These are phyloP conservation scores for Gossypium australe DNA, from an alignment of 345 rosid genomes.

Conservation along the genomic window DNA sequence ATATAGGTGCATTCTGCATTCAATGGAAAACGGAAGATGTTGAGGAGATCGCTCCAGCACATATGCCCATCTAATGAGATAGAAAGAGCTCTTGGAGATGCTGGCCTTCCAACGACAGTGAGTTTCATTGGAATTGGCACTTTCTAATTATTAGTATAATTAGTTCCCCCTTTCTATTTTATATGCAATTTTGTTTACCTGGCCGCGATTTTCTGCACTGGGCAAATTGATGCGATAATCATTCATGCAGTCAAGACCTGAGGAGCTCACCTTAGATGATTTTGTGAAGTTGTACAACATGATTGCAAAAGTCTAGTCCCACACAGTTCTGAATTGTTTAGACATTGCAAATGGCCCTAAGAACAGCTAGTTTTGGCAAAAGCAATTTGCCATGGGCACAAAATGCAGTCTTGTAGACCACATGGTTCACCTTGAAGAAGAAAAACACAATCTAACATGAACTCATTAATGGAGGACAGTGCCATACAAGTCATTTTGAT, in stretches of 20 bases:
- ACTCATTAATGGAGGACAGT: neutral
- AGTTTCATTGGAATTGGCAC: constrained; percentile 18
- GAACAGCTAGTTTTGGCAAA: neutral
- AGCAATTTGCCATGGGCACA: neutral
- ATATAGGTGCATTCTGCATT: constrained; percentile 81
- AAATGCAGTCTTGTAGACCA: neutral
- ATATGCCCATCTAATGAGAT: constrained; percentile 55
- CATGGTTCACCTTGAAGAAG: neutral
- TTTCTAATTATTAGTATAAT: neutral
- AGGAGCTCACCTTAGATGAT: constrained; percentile 80
- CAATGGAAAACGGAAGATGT: constrained; percentile 82
- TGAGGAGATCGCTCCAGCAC: constrained; percentile 80
- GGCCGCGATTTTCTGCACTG: neutral
- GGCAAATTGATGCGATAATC: neutral
- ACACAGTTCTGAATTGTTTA: neutral
- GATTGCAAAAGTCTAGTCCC: constrained; percentile 31
- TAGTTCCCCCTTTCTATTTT: neutral
- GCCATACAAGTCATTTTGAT: neutral
- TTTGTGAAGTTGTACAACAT: constrained; percentile 78
- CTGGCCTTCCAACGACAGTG: constrained; percentile 65
- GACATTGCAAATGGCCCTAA: neutral
- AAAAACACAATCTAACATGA: neutral
- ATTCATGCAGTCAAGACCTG: constrained; percentile 78
- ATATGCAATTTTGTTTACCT: neutral
- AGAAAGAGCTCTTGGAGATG: constrained; percentile 58